Evolutionary conservation across 139 green algal genomes (phyloP).

Genomic region (Asterochloris sp.): DNA sequence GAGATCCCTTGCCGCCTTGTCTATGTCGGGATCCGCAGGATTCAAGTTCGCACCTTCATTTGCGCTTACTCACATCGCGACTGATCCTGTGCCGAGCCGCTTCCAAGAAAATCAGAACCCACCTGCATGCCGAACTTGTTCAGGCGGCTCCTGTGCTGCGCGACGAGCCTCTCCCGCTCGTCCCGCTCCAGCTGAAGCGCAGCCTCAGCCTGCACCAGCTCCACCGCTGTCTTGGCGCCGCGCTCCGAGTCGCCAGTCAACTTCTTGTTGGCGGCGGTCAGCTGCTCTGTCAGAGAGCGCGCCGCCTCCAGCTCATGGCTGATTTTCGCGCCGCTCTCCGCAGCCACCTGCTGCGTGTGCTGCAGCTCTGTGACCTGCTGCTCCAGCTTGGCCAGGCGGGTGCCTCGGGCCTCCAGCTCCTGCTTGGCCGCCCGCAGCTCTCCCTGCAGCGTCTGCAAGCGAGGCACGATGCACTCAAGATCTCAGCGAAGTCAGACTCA

Average conservation of each 20-base stretch:
- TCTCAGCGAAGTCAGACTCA: no score
- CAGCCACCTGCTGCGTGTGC: not conserved
- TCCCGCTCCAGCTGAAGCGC: not conserved
- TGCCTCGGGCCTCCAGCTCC: not conserved
- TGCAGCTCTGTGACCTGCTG: slow-evolving; percentile 12
- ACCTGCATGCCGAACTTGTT: slow-evolving; percentile 16
- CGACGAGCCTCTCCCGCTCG: not conserved
- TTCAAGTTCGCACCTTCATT: no score
- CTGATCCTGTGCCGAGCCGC: no score
- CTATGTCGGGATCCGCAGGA: no score
- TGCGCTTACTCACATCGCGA: no score
- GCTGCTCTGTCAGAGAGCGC: not conserved
- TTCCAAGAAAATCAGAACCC: not conserved
- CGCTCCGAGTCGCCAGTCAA: slow-evolving; percentile 7
- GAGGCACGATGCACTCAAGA: no score
- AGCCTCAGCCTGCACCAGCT: slow-evolving; percentile 1
- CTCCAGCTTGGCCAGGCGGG: not conserved
- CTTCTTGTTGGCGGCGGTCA: slow-evolving; percentile 14
- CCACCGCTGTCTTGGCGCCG: slow-evolving; percentile 8
- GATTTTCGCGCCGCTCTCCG: not conserved
- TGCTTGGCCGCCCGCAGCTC: not conserved
- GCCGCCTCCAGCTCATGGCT: slow-evolving; percentile 2
- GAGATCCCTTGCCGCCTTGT: no score
- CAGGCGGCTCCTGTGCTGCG: not conserved
- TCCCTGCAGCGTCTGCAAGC: slow-evolving; percentile 4